Evolutionary conservation across 2,329 filamentous ascomycete genomes (phyloP), one percentile per base, ranked within the genome.

Genomic region (Rachicladosporium sp.): DNA sequence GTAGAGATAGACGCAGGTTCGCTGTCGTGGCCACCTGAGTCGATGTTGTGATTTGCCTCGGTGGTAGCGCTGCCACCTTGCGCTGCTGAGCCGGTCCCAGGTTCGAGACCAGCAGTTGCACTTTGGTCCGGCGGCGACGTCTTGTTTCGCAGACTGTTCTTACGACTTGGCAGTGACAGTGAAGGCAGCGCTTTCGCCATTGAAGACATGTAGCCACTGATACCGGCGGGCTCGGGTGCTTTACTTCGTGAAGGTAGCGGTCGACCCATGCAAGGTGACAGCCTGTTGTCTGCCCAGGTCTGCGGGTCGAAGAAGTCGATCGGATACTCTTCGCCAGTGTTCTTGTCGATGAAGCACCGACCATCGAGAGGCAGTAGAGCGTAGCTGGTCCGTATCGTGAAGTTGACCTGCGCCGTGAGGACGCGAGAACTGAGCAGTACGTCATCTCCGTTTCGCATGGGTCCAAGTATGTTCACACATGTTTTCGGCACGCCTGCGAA

Each of bases 391-490:
- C 89, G 75, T 36, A 96, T 78, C 0, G 82, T 87, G 53, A 96
- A 94, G 61, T 93, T 93, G 50, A 94, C 88, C 55, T 91, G 84
- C 0, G 89, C 87, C 1, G 87, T 94, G 10, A 96, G 70, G 0
- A 95, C 81, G 48, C 85, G 84, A 45, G 87, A 87, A 52, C 88
- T 93, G 43, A 95, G 70, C 1, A 94, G 70, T 1, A 95, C 87
- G 11, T 88, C 83, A 55, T 96, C 88, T n/a, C 88, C 88, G 51
- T 93, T 89, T 30, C 88, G 78, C 9, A 96, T 60, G 1, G 88
- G 88, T 0, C 89, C 89, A 3, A 95, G 71, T 37, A 94, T 91
- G 56, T 94, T 95, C 56, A 95, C 77, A 56, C 87, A 94, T 39
- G 82, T 76, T 49, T 89, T 80, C 1, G 88, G 88, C 1, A 81